phyloP scores from a whole-genome alignment of 169 alveolate genomes.

The Pseudocohnilembus persalinus region DNA sequence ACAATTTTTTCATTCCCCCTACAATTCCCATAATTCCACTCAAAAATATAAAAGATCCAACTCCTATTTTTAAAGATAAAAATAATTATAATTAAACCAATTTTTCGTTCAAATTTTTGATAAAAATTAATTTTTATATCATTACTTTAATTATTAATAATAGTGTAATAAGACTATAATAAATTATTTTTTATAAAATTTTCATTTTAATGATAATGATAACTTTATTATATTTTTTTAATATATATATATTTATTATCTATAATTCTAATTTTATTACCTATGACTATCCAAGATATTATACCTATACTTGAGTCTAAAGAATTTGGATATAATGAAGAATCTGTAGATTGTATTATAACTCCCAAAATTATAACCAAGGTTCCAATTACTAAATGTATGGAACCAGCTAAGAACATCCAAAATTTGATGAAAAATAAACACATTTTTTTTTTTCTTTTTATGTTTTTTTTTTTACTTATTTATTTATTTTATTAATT shows the following conservation, averaged over 20 bases:
- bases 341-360: neutral
- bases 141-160: no score
- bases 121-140: no score
- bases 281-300: neutral
- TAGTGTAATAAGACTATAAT: no score
- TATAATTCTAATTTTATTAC: neutral
- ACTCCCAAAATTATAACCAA: neutral
- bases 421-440: neutral
- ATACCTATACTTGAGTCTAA: neutral
- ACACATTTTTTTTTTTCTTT: no score
- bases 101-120: no score
- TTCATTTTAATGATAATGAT: no score
- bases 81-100: no score
- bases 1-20: neutral
- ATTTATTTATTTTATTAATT: no score
- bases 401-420: neutral
- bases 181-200: no score
- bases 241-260: no score
- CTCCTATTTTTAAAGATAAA: neutral
- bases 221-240: no score
- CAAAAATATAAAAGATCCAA: neutral
- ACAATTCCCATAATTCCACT: neutral
- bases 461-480: no score
- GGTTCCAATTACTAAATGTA: neutral
- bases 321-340: neutral